Percentiles rank a stretch among this genome's conserved stretches.
Conservation (phyloP, 805 yeast genomes). For the Saccharomycopsis sp. region DNA sequence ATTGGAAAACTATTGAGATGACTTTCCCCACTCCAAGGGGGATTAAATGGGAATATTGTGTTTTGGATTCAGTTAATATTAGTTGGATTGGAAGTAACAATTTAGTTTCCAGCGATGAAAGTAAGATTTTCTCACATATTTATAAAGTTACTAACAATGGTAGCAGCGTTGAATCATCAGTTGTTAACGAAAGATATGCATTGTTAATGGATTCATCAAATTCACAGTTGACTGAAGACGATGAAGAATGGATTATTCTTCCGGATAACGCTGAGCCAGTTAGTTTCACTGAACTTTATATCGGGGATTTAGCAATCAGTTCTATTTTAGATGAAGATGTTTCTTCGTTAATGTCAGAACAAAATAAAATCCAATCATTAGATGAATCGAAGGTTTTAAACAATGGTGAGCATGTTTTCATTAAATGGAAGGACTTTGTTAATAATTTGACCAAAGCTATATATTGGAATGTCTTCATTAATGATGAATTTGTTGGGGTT, state of each 20-base stretch:
- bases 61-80: slow-evolving; percentile 23
- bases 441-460: slow-evolving; percentile 21
- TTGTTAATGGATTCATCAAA: slow-evolving; percentile 2
- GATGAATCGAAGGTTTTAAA: slow-evolving; percentile 4
- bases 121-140: slow-evolving; percentile 15
- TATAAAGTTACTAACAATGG: slow-evolving; percentile 9
- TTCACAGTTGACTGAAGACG: slow-evolving; percentile 1
- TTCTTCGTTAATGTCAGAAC: slow-evolving; percentile 5
- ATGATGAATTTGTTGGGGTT: slow-evolving; percentile 28
- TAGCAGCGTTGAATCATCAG: not conserved
- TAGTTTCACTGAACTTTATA: slow-evolving; percentile 20
- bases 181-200: not conserved
- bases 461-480: slow-evolving; percentile 29
- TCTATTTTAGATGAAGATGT: slow-evolving; percentile 14
- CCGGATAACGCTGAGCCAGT: slow-evolving; percentile 21
- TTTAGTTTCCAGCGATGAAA: slow-evolving; percentile 1
- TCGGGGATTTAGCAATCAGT: slow-evolving; percentile 25
- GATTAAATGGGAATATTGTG: slow-evolving; percentile 24
- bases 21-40: slow-evolving; percentile 22
- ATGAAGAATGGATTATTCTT: slow-evolving; percentile 26
- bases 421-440: slow-evolving; percentile 25
- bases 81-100: slow-evolving; percentile 21
- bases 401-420: slow-evolving; percentile 18
- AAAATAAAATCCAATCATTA: slow-evolving; percentile 4
- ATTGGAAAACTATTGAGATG: slow-evolving; percentile 23